Base-by-base conservation (phyloP, 495 filamentous ascomycete genomes). In the Astrothelium macrocarpum region DNA sequence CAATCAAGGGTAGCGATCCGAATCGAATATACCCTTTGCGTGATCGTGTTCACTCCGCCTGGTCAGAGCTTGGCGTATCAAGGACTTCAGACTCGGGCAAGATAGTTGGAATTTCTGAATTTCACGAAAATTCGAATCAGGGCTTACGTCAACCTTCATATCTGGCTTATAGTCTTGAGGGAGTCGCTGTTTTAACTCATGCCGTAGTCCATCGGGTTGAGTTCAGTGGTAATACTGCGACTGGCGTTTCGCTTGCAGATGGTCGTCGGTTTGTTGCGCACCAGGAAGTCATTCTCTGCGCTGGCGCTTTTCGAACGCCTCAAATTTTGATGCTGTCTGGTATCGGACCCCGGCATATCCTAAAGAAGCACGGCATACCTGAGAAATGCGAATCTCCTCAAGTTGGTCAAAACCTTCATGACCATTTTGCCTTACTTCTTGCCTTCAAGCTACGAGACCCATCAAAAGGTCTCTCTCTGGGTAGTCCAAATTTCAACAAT, bases 281-380 rank as follows among this genome's bases (percentile, higher is more conserved):
- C 1, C 77, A 79, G 59, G 83, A 86, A 68, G 78, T 87, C 49
- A 83, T 87, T 45, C 32, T 86, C 1, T 80, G 81, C 1, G 81
- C 81, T 9, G 83, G 83, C 7, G 76, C 67, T 20, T 70, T 53
- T 32, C 36, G 34, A 58, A 69, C 67, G 0, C 68, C 62, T 14
- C 62, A 72, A 63, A 26, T 68, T 42, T 60, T 73, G 1, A 68
- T 72, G 66, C 65, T 73, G 14, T 70, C 66, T 34, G 72, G 72
- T 45, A 64, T 72, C 39, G 70, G 70, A 7, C 69, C 69, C 18
- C 43, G 32, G 16, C 36, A 34, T 12, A 53, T 45, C 4, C 60
- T 72, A 11, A 26, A 65, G 23, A 43, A 61, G 10, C 39, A 56
- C 36, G 45, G 63, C 34, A 71, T 72, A 58, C 39, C 56, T 12